Percentiles rank a stretch among this genome's conserved stretches.
These are phyloP conservation scores for Cordyceps cicadae DNA, from an alignment of 2,329 filamentous ascomycete genomes.

Conservation along the genomic window DNA sequence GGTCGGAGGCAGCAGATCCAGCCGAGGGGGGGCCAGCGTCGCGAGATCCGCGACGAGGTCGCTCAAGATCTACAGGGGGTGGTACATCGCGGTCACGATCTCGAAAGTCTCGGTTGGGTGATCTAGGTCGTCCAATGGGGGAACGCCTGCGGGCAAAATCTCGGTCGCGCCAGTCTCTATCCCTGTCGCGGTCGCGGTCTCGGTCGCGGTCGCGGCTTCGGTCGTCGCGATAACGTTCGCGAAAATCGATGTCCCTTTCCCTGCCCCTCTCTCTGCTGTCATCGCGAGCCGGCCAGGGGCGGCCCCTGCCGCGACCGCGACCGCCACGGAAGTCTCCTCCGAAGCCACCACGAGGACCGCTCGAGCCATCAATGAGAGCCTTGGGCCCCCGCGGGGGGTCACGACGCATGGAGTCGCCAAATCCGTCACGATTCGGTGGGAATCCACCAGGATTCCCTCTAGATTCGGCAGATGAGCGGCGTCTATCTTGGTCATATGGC, in stretches of 20 bases:
- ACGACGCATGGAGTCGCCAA: constrained; percentile 47
- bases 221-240: constrained; percentile 53
- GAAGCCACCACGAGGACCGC: constrained; percentile 59
- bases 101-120: constrained; percentile 60
- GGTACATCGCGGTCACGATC: constrained; percentile 50
- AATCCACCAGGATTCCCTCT: constrained; percentile 52
- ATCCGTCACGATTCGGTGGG: constrained; percentile 48
- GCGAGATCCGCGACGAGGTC: constrained; percentile 59
- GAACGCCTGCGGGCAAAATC: constrained; percentile 44
- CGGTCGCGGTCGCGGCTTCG: constrained; percentile 52
- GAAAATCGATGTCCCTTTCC: constrained; percentile 52
- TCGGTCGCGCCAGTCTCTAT: constrained; percentile 38
- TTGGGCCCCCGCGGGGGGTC: constrained; percentile 79
- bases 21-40: constrained; percentile 63
- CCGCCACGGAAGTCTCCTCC: constrained; percentile 54
- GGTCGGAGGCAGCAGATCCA: constrained; percentile 62
- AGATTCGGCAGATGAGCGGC: constrained; percentile 55
- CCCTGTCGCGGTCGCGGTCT: constrained; percentile 47
- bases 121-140: constrained; percentile 50
- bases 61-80: constrained; percentile 56
- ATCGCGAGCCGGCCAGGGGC: constrained; percentile 48
- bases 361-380: constrained; percentile 62
- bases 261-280: constrained; percentile 54
- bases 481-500: constrained; percentile 58
- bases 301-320: constrained; percentile 46